phyloP scores from a whole-genome alignment of 441 rosid genomes.

The Populus hybrid region DNA sequence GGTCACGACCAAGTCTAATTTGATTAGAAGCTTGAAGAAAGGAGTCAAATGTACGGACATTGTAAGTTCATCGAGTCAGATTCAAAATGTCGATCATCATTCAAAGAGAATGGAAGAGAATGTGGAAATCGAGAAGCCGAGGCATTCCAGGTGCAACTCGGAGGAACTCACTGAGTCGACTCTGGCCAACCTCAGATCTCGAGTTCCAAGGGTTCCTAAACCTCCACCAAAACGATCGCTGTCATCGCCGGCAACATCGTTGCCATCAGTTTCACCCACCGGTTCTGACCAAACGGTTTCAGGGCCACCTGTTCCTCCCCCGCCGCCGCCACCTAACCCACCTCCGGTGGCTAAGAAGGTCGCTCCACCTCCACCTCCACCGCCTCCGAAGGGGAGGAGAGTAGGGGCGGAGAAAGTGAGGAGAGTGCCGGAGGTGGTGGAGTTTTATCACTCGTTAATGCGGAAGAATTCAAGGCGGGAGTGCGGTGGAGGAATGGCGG shows the following conservation, averaged over 20 bases:
- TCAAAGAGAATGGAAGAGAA: slow-evolving; percentile 43
- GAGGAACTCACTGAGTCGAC: slow-evolving; percentile 67
- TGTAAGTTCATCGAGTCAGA: slow-evolving; percentile 5
- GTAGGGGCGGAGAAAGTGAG: slow-evolving; percentile 60
- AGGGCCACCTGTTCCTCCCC: slow-evolving; percentile 34
- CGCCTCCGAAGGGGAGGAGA: slow-evolving; percentile 46
- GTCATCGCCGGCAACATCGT: slow-evolving; percentile 1
- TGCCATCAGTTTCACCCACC: slow-evolving; percentile 17
- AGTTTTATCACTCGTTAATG: slow-evolving; percentile 96
- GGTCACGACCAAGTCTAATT: slow-evolving; percentile 46
- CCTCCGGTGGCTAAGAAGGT: slow-evolving; percentile 12
- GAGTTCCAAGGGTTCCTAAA: slow-evolving; percentile 74
- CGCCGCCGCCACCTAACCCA: slow-evolving; percentile 23
- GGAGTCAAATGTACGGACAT: slow-evolving; percentile 30
- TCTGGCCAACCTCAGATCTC: slow-evolving; percentile 42
- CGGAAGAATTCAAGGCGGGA: slow-evolving; percentile 79
- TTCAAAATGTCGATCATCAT: slow-evolving; percentile 26
- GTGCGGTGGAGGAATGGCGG: slow-evolving; percentile 46
- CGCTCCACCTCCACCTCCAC: slow-evolving; percentile 80
- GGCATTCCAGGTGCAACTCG: slow-evolving; percentile 55
- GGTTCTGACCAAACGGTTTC: slow-evolving; percentile 21
- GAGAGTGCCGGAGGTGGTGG: slow-evolving; percentile 92
- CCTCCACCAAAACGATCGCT: slow-evolving; percentile 79
- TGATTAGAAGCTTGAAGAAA: slow-evolving; percentile 49
- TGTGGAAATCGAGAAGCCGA: slow-evolving; percentile 36